A percentile compares a stretch with the other conserved stretches of the same genome.
Conservation (phyloP, 148 eudicot genomes). For the Cornus kousa region DNA sequence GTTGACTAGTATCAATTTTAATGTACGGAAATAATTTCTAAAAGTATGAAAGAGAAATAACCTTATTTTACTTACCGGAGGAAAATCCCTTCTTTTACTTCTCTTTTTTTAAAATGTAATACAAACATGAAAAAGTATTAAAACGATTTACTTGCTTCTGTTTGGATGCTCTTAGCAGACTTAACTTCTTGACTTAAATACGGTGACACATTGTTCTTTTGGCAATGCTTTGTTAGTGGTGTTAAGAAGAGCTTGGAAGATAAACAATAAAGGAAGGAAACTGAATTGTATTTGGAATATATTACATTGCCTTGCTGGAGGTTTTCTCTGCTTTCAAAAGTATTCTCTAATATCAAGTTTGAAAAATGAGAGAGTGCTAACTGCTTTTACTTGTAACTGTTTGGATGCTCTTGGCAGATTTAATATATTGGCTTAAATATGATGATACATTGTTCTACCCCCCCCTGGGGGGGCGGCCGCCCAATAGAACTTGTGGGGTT, state of each 20-base stretch:
- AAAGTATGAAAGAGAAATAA: conserved; percentile 5
- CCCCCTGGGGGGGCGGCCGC: too few relatives aligned
- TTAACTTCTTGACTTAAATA: too few relatives aligned
- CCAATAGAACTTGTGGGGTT: not conserved
- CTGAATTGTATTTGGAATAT: not conserved
- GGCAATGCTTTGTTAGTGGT: not conserved
- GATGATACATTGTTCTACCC: too few relatives aligned
- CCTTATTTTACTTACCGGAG: too few relatives aligned
- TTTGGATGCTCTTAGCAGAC: not conserved
- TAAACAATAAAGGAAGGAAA: not conserved
- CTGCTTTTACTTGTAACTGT: not conserved
- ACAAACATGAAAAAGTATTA: too few relatives aligned
- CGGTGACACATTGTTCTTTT: not conserved
- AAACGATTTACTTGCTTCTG: too few relatives aligned
- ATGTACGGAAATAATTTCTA: not conserved
- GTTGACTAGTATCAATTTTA: not conserved
- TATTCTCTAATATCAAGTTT: not conserved
- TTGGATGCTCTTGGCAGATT: not conserved
- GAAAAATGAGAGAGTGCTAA: not conserved
- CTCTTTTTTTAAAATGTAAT: too few relatives aligned
- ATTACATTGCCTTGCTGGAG: not conserved
- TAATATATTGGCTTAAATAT: too few relatives aligned
- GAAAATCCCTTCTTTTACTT: too few relatives aligned
- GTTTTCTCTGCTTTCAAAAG: not conserved
- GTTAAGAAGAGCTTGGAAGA: not conserved